These are phyloP conservation scores for Orbilia oligospora DNA, from an alignment of 2,329 filamentous ascomycete species.

Conservation along the genomic window DNA sequence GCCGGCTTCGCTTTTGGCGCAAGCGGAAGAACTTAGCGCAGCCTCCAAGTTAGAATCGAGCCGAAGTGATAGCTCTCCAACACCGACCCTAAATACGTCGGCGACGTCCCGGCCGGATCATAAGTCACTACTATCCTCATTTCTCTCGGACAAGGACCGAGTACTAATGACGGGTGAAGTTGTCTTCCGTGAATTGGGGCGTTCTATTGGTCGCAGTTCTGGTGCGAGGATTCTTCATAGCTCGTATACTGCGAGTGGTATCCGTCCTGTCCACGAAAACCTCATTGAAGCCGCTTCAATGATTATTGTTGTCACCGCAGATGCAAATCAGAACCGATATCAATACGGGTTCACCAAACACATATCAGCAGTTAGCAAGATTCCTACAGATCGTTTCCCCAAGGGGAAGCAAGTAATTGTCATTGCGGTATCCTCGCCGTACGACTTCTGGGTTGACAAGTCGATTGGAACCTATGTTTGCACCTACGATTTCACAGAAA, in stretches of 20 bases:
- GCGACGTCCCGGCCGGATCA: constrained; percentile 44
- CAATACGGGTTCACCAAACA: constrained; percentile 97
- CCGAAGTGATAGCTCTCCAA: constrained; percentile 70
- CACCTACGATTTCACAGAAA: constrained; percentile 70
- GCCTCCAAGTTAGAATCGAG: constrained; percentile 37
- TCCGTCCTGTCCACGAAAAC: constrained; percentile 76
- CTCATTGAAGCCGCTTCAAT: constrained; percentile 75
- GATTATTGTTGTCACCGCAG: constrained; percentile 82
- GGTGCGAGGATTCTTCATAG: constrained; percentile 85
- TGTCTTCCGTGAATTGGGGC: constrained; percentile 90
- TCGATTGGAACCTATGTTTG: constrained; percentile 63
- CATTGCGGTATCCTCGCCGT: constrained; percentile 92
- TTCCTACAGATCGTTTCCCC: constrained; percentile 77
- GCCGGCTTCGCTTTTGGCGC: constrained; percentile 55
- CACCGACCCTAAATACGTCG: constrained; percentile 62
- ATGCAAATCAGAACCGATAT: constrained; percentile 93
- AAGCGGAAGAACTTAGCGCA: constrained; percentile 44
- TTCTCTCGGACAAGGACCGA: constrained; percentile 70
- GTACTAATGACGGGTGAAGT: constrained; percentile 87
- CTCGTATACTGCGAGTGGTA: constrained; percentile 81
- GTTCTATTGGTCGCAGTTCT: constrained; percentile 86
- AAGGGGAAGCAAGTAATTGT: constrained; percentile 92
- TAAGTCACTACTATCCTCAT: constrained; percentile 43
- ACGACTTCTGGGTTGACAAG: constrained; percentile 95
- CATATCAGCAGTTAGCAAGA: constrained; percentile 93